Percentiles rank a stretch among this genome's conserved stretches.
These are phyloP conservation scores for Rhynchosporium graminicola DNA, from an alignment of 2,329 filamentous ascomycete species.

Conservation along the genomic window DNA sequence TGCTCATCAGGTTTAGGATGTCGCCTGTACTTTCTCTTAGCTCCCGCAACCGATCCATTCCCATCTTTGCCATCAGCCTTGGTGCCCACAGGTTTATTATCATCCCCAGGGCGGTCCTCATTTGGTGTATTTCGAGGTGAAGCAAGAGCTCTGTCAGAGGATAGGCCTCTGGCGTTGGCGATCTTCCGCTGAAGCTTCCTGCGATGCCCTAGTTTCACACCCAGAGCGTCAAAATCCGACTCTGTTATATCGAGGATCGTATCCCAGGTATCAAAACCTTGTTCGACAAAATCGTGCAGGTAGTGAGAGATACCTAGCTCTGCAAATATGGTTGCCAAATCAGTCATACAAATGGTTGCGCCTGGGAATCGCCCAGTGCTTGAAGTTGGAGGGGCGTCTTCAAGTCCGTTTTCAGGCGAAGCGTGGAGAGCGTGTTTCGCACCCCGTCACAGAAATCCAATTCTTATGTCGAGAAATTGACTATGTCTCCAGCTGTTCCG, in stretches of 20 bases:
- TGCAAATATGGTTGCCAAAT: slow-evolving; percentile 66
- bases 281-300: slow-evolving; percentile 68
- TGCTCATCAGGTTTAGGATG: slow-evolving; percentile 81
- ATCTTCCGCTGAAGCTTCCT: slow-evolving; percentile 86
- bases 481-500: background rate
- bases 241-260: slow-evolving; percentile 83
- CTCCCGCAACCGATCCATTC: slow-evolving; percentile 44
- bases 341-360: slow-evolving; percentile 45
- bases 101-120: slow-evolving; percentile 61
- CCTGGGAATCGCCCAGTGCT: slow-evolving; percentile 41
- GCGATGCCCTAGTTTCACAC: slow-evolving; percentile 78
- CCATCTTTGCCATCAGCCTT: slow-evolving; percentile 49
- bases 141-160: slow-evolving; percentile 41
- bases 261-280: slow-evolving; percentile 85
- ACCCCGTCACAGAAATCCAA: background rate
- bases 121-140: slow-evolving; percentile 47
- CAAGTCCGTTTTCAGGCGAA: background rate
- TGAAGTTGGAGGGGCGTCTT: background rate
- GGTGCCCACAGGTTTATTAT: slow-evolving; percentile 50
- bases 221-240: slow-evolving; percentile 74
- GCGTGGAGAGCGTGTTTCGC: background rate
- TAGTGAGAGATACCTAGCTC: slow-evolving; percentile 81
- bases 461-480: background rate
- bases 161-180: slow-evolving; percentile 67
- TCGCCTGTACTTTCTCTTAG: slow-evolving; percentile 74